phyloP scores from a whole-genome alignment of 1,284 basidiomycete species.

The Ganoderma lingzhi region DNA sequence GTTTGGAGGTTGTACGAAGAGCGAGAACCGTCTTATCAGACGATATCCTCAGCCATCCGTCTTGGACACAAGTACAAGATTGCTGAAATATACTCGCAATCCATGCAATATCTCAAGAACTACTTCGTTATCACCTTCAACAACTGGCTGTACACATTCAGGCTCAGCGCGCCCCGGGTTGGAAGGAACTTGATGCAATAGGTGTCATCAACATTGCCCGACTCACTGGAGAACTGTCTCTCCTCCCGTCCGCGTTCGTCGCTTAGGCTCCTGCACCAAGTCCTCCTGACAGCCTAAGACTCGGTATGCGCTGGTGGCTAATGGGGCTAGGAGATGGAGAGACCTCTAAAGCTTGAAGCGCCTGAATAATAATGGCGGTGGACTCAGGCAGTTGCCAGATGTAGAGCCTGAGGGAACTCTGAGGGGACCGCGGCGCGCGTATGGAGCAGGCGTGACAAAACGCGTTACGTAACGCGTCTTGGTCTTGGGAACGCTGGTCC shows the following conservation, averaged over 20 bases:
- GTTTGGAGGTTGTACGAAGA: not conserved
- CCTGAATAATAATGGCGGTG: no score
- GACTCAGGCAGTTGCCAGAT: no score
- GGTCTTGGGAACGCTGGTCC: no score
- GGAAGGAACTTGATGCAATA: conserved; percentile 17
- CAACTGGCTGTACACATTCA: no score
- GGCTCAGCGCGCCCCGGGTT: not conserved
- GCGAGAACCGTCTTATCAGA: not conserved
- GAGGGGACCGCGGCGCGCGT: no score
- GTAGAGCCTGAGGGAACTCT: no score
- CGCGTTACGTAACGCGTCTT: not conserved
- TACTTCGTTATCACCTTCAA: conserved; percentile 2
- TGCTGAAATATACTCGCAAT: not conserved
- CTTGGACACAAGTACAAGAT: conserved; percentile 27
- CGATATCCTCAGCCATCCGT: conserved; percentile 15
- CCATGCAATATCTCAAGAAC: not conserved
- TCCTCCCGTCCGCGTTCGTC: conserved; percentile 1
- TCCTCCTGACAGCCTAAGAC: no score
- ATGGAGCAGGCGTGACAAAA: not conserved
- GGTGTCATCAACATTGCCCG: conserved; percentile 27
- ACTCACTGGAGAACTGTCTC: conserved; percentile 5
- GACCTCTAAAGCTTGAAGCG: no score
- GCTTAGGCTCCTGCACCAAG: not conserved
- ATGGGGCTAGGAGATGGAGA: no score
- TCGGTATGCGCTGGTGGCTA: no score